Conservation (phyloP, 2,329 filamentous ascomycete species). For the Aureobasidium sp. region DNA sequence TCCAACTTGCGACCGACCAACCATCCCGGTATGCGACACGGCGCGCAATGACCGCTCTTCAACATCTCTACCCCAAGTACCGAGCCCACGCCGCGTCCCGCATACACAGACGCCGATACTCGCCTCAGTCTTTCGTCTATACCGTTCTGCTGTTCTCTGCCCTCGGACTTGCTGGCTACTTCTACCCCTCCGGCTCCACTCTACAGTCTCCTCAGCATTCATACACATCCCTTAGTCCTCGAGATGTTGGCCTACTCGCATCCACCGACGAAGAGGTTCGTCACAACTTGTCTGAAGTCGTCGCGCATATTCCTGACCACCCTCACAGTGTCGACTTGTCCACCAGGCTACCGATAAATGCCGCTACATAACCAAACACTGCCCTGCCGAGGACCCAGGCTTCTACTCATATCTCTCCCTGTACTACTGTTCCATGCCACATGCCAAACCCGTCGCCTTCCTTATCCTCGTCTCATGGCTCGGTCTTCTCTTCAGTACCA, state of each 20-base stretch:
- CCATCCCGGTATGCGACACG: background rate
- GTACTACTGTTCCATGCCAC: slow-evolving; percentile 74
- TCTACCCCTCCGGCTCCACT: background rate
- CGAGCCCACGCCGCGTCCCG: background rate
- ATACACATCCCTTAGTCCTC: background rate
- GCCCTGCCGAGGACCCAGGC: slow-evolving; percentile 80
- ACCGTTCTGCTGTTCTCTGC: slow-evolving; percentile 12
- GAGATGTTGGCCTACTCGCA: slow-evolving; percentile 2
- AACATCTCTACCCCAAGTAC: background rate
- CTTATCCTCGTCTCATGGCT: slow-evolving; percentile 72
- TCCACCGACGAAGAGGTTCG: slow-evolving; percentile 29
- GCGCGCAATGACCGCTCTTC: background rate
- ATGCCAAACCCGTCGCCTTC: slow-evolving; percentile 70
- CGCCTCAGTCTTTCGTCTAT: slow-evolving; percentile 15
- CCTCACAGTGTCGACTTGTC: slow-evolving; percentile 62
- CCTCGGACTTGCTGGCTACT: slow-evolving; percentile 10
- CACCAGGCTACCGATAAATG: slow-evolving; percentile 68
- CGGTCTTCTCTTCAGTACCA: slow-evolving; percentile 84
- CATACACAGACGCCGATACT: background rate
- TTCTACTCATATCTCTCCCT: slow-evolving; percentile 79
- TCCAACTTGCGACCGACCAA: background rate
- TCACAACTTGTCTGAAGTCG: background rate
- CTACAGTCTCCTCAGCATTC: background rate
- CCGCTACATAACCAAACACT: slow-evolving; percentile 73
- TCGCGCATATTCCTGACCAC: background rate